A percentile compares a stretch with the other conserved stretches of the same genome.
phyloP scores from a whole-genome alignment of 2,329 filamentous ascomycete genomes.

The Fusarium paranaense region DNA sequence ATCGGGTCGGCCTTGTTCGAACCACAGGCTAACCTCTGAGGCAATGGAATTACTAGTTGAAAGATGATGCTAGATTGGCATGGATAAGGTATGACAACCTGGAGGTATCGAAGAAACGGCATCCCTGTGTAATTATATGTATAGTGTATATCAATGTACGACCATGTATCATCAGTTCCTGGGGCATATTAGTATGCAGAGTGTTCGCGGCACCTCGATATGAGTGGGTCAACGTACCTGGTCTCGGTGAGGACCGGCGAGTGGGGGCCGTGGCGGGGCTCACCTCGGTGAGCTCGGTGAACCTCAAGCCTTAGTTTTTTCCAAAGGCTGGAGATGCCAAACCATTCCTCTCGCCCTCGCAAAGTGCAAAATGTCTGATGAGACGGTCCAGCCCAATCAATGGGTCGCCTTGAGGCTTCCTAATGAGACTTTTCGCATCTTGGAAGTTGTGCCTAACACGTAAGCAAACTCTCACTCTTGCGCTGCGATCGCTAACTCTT shows the following conservation, averaged over 20 bases:
- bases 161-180: background rate
- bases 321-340: conserved; percentile 22
- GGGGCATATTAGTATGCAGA: background rate
- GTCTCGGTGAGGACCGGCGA: conserved; percentile 20
- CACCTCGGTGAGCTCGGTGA: conserved; percentile 47
- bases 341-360: conserved; percentile 15
- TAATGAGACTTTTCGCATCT: conserved; percentile 66
- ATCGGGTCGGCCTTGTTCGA: background rate
- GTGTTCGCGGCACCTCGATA: background rate
- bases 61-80: background rate
- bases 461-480: conserved; percentile 47
- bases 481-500: conserved; percentile 36
- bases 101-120: background rate
- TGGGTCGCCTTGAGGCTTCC: conserved; percentile 72
- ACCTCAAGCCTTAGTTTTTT: conserved; percentile 41
- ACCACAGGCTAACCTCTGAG: background rate
- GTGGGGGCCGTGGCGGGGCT: conserved; percentile 45
- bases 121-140: background rate
- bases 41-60: background rate
- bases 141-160: background rate
- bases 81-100: background rate
- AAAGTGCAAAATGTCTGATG: conserved; percentile 46
- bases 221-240: background rate
- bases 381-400: conserved; percentile 62
- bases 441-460: conserved; percentile 72